phyloP scores from a whole-genome alignment of 2,329 filamentous ascomycete species.

The Colletotrichum plurivorum region DNA sequence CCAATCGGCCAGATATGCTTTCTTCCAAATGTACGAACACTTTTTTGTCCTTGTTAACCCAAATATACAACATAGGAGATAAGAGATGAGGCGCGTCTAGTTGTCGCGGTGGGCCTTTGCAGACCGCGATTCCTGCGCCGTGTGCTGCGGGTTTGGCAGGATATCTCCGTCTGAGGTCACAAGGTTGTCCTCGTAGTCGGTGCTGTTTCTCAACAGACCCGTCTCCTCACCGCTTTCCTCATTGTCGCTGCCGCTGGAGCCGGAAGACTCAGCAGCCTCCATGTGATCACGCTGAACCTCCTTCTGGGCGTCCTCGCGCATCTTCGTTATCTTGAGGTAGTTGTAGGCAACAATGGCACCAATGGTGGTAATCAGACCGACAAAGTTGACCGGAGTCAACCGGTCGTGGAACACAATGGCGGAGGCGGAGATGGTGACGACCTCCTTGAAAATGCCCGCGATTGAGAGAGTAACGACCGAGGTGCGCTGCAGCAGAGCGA shows the following conservation, averaged over 20 bases:
- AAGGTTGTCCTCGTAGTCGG: slow-evolving; percentile 54
- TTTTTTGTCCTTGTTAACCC: slow-evolving; percentile 1
- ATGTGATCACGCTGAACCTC: slow-evolving; percentile 62
- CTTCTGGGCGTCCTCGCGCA: slow-evolving; percentile 81
- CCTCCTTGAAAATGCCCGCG: slow-evolving; percentile 98
- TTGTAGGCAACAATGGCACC: slow-evolving; percentile 91
- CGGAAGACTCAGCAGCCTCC: slow-evolving; percentile 49
- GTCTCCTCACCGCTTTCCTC: slow-evolving; percentile 61
- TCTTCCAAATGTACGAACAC: slow-evolving; percentile 15
- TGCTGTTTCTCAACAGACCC: slow-evolving; percentile 59
- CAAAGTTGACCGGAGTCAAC: slow-evolving; percentile 88
- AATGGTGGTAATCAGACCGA: slow-evolving; percentile 90
- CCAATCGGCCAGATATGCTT: slow-evolving; percentile 16
- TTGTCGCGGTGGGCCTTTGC: slow-evolving; percentile 40
- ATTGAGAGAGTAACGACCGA: slow-evolving; percentile 97
- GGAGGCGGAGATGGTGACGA: slow-evolving; percentile 93
- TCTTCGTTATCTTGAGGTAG: slow-evolving; percentile 91
- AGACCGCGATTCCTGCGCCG: slow-evolving; percentile 40
- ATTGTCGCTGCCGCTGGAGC: slow-evolving; percentile 57
- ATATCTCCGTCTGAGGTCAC: slow-evolving; percentile 58
- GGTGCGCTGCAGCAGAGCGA: slow-evolving; percentile 93
- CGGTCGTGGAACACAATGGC: slow-evolving; percentile 90
- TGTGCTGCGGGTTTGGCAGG: slow-evolving; percentile 51
- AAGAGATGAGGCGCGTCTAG: slow-evolving; percentile 38
- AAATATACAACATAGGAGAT: slow-evolving; percentile 39